Percentiles rank a stretch among this genome's conserved stretches.
Conservation (phyloP, 75 land plant genomes). For the Picea glauca region DNA sequence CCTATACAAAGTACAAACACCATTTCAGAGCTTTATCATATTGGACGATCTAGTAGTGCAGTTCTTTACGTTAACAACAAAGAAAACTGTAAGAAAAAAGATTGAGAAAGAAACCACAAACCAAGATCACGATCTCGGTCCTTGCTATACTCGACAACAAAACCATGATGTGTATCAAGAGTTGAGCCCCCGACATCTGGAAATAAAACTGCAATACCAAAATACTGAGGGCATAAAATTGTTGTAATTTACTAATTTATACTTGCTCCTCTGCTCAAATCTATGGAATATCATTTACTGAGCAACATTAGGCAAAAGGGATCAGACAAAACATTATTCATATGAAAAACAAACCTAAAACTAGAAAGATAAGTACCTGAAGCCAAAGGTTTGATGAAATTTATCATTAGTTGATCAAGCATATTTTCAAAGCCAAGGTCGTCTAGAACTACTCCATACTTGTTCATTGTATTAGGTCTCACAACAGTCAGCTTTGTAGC, state of each 20-base stretch:
- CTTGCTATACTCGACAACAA: conserved; percentile 51
- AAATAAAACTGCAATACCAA: conserved; percentile 32
- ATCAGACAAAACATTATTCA: background rate
- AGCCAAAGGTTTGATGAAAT: conserved; percentile 39
- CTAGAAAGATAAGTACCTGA: conserved; percentile 20
- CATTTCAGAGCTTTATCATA: background rate
- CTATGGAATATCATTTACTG: background rate
- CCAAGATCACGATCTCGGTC: conserved; percentile 57
- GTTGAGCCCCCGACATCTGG: conserved; percentile 46
- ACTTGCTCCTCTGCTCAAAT: background rate
- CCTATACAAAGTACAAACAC: background rate
- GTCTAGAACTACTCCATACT: conserved; percentile 49
- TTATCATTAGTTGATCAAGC: conserved; percentile 34
- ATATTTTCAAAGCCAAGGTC: conserved; percentile 46
- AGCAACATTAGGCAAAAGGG: background rate
- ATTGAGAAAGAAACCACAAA: conserved; percentile 16
- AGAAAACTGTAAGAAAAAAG: background rate
- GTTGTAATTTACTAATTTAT: background rate
- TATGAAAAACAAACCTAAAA: background rate
- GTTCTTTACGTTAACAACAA: background rate
- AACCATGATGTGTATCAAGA: conserved; percentile 55
- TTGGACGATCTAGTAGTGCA: background rate
- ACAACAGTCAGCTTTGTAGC: conserved; percentile 31
- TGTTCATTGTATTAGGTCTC: conserved; percentile 51
- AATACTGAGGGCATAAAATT: background rate